Conservation (phyloP, 306 rosid species). For the Albizia julibrissin region DNA sequence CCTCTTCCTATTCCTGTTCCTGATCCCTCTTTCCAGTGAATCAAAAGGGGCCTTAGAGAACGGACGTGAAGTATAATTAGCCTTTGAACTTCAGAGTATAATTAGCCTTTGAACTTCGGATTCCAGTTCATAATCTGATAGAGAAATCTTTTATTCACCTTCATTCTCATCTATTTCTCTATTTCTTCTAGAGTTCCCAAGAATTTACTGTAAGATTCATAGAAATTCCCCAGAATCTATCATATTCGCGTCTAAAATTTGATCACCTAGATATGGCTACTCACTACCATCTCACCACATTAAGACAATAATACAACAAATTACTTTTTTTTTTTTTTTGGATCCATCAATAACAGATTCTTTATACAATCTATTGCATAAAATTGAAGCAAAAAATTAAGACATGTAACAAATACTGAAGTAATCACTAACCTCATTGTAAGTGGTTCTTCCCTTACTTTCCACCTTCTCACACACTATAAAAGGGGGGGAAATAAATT, state of each 20-base stretch:
- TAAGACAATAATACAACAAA: background rate
- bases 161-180: background rate
- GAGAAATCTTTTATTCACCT: background rate
- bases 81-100: background rate
- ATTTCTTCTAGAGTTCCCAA: background rate
- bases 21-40: background rate
- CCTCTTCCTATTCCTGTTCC: background rate
- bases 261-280: background rate
- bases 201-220: background rate
- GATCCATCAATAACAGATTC: background rate
- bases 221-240: background rate
- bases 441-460: constrained; percentile 95
- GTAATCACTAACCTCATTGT: constrained; percentile 74
- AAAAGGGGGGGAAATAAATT: constrained; percentile 29
- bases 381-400: constrained; percentile 22
- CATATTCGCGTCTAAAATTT: background rate
- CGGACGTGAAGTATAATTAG: background rate
- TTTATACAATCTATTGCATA: background rate
- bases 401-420: constrained; percentile 12
- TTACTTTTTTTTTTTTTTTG: background rate
- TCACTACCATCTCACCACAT: background rate
- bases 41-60: background rate
- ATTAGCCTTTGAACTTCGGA: background rate
- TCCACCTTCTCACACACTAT: constrained; percentile 96
- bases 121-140: background rate